Percentiles rank a stretch among this genome's conserved stretches.
phyloP scores from a whole-genome alignment of 2,329 filamentous ascomycete genomes.

The Sporothrix globosa region DNA sequence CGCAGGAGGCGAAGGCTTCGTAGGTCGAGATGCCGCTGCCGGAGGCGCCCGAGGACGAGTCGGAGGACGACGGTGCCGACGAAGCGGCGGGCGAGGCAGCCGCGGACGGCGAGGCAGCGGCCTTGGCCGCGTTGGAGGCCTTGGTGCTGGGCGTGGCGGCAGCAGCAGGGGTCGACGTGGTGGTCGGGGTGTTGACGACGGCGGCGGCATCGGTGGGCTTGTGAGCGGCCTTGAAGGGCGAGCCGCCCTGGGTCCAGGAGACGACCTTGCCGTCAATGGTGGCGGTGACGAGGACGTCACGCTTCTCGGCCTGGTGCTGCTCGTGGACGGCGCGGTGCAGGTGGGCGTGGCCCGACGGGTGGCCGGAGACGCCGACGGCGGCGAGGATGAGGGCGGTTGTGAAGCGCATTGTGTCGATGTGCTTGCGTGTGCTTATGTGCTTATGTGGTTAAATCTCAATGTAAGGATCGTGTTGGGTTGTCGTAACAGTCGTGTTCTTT shows the following conservation, averaged over 20 bases:
- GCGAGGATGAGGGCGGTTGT: constrained; percentile 42
- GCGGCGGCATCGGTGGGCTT: constrained; percentile 34
- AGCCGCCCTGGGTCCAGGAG: constrained; percentile 39
- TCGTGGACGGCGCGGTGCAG: constrained; percentile 42
- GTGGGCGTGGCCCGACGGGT: constrained; percentile 46
- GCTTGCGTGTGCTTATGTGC: constrained; percentile 3
- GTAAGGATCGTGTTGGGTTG: constrained; percentile 13
- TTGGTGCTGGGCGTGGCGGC: constrained; percentile 36
- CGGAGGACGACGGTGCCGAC: constrained; percentile 3
- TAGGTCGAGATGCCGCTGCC: constrained; percentile 44
- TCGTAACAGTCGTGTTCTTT: constrained; percentile 24
- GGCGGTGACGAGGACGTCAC: constrained; percentile 37
- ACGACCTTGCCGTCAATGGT: constrained; percentile 41
- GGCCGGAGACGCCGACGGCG: constrained; percentile 43
- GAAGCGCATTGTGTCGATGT: constrained; percentile 37
- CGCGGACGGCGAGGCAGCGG: not conserved
- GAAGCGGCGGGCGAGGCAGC: constrained; percentile 11
- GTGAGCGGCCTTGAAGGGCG: constrained; percentile 41
- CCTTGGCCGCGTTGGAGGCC: not conserved
- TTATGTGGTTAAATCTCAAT: not conserved
- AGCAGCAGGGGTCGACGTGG: constrained; percentile 20
- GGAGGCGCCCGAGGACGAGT: constrained; percentile 63
- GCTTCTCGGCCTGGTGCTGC: constrained; percentile 39
- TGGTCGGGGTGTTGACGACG: constrained; percentile 16
- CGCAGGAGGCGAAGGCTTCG: constrained; percentile 45